Evolutionary conservation across 345 rosid genomes (phyloP).

Genomic region (Toxicodendron radicans): DNA sequence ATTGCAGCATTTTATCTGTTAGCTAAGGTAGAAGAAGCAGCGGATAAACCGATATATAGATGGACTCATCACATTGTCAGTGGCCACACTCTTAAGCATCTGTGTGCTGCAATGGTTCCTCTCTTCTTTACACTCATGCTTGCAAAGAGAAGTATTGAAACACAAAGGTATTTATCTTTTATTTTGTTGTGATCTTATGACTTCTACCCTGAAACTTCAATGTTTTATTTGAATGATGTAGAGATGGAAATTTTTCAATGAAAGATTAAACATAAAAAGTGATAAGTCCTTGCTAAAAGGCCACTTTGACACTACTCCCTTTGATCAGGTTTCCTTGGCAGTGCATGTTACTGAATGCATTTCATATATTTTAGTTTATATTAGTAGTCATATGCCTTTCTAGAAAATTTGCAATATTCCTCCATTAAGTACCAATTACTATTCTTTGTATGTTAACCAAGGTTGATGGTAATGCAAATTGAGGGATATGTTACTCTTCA

Average conservation of each 20-base stretch:
- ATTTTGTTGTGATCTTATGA: background rate
- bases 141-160: constrained; percentile 66
- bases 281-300: background rate
- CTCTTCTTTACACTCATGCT: constrained; percentile 89
- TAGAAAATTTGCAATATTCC: background rate
- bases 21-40: constrained; percentile 91
- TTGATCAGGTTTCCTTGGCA: background rate
- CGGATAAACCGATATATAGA: constrained; percentile 70
- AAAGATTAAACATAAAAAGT: background rate
- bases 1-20: constrained; percentile 75
- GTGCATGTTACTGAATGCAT: background rate
- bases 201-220: background rate
- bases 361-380: background rate
- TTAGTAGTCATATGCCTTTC: background rate
- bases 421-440: background rate
- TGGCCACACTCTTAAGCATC: constrained; percentile 90
- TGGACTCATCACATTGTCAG: constrained; percentile 82
- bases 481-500: background rate
- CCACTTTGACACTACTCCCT: background rate
- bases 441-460: background rate
- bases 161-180: constrained; percentile 49
- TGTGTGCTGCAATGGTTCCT: constrained; percentile 96
- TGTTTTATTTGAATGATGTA: background rate
- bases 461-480: background rate
- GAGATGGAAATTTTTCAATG: background rate